Conservation (phyloP, 768 basidiomycete species). For the Russula griseocarnosa region DNA sequence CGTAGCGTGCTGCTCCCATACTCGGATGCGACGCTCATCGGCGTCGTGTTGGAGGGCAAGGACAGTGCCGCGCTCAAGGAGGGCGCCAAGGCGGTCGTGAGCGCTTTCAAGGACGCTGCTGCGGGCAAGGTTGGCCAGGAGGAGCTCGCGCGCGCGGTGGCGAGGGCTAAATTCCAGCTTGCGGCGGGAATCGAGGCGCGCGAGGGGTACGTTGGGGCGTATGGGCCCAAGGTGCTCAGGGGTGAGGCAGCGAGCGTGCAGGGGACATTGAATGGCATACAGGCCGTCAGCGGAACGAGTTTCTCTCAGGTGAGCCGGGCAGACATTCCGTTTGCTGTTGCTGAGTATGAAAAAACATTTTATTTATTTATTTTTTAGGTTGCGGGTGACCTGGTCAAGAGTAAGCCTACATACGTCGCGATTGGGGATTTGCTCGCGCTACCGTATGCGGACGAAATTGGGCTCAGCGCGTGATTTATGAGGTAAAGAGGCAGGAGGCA, state of each 20-base stretch:
- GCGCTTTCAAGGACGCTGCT: conserved; percentile 53
- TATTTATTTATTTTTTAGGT: conserved; percentile 41
- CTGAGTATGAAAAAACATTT: not conserved
- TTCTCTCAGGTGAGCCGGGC: conserved; percentile 59
- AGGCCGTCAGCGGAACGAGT: conserved; percentile 59
- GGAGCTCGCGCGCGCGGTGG: conserved; percentile 73
- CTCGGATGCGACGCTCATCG: conserved; percentile 87
- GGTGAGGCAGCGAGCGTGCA: conserved; percentile 56
- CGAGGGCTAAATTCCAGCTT: conserved; percentile 83
- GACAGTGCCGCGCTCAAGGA: conserved; percentile 60
- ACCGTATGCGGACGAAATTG: conserved; percentile 82
- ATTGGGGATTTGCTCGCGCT: conserved; percentile 74
- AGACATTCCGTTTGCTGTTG: not conserved
- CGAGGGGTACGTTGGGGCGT: conserved; percentile 55
- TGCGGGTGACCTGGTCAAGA: conserved; percentile 58
- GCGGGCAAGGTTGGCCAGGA: conserved; percentile 51
- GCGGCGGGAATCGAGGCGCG: conserved; percentile 67
- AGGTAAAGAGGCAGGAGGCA: not conserved
- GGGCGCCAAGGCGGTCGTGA: conserved; percentile 64
- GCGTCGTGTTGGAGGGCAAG: conserved; percentile 70
- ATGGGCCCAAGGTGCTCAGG: conserved; percentile 66
- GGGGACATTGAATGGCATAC: conserved; percentile 60
- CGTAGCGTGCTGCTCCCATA: conserved; percentile 80
- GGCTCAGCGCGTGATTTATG: conserved; percentile 41
- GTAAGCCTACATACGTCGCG: conserved; percentile 83